Base-by-base conservation (phyloP, 306 rosid genomes). In the Prosopis cineraria region DNA sequence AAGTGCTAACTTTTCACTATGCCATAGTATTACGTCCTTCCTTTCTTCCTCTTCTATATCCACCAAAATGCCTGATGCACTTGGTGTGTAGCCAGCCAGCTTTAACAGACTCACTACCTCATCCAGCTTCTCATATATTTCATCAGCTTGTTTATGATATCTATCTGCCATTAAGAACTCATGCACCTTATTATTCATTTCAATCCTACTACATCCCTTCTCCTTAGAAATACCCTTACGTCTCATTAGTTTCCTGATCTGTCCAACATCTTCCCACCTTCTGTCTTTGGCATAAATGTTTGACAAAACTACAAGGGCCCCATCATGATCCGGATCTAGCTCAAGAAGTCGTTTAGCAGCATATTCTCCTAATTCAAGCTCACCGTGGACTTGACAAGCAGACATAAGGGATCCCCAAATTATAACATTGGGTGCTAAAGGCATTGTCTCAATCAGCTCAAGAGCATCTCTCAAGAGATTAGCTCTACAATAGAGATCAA, bases 331-430 rank as follows among this genome's bases (percentile, higher is more conserved):
- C 13, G 97, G 90, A 75, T 92, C 97, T 24, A 92, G 68, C 85
- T 87, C 87, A 53, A 90, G 96, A 74, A 94, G 79, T 74, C 63
- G 83, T 76, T 88, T 88, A 40, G 98, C 98, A 34, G 94, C 93
- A 78, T 82, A 90, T 71, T 90, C 92, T 68, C 97, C 98, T 70
- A 94, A 77, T 77, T 94, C 93, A 52, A 44, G 72, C 78, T 92
- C 96, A 31, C 92, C 86, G 2, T 89, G 88, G 64, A 87, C 63
- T 81, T 68, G 89, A 82, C 97, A 92, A 77, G 97, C 96, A 72
- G 97, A 85, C 96, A 94, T 90, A 63, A 92, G 89, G 68, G 97
- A 89, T 78, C 95, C 96, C 96, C 97, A 94, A n/a, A 94, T 83
- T 81, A 91, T 81, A 77, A 88, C 93, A 70, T 89, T 92, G 19